Percentiles rank a stretch among this genome's conserved stretches.
phyloP scores from a whole-genome alignment of 495 filamentous ascomycete species.

The Penicillium ucsense region DNA sequence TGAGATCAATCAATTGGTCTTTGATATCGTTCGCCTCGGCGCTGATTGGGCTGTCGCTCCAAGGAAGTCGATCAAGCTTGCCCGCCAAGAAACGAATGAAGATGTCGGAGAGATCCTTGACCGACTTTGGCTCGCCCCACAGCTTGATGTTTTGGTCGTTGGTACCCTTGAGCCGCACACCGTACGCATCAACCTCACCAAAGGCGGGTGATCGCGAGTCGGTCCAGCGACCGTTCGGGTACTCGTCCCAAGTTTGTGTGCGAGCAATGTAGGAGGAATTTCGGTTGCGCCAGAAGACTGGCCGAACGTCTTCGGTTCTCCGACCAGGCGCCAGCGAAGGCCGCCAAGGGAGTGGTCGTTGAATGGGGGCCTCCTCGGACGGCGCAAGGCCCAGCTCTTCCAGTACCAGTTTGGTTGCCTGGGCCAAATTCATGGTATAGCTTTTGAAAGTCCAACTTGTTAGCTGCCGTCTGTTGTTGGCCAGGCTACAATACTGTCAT shows the following conservation, averaged over 20 bases:
- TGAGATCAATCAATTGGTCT: constrained; percentile 66
- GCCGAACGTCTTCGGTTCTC: constrained; percentile 88
- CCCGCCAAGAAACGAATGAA: constrained; percentile 78
- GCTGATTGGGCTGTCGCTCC: constrained; percentile 85
- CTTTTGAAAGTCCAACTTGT: constrained; percentile 17
- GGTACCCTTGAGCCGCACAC: constrained; percentile 88
- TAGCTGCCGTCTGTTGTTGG: background rate
- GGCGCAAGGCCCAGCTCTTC: constrained; percentile 79
- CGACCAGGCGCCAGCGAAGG: constrained; percentile 84
- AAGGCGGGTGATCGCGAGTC: constrained; percentile 96
- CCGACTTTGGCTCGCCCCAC: constrained; percentile 77
- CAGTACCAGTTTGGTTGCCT: constrained; percentile 86
- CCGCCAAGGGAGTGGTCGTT: constrained; percentile 87
- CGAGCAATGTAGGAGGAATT: constrained; percentile 91
- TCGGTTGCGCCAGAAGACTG: constrained; percentile 98
- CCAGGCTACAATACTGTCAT: too few species aligned
- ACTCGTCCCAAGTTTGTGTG: constrained; percentile 98
- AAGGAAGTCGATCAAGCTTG: constrained; percentile 74
- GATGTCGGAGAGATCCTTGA: constrained; percentile 70
- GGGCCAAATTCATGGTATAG: constrained; percentile 98
- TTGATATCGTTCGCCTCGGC: constrained; percentile 71
- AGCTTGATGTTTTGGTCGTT: constrained; percentile 94
- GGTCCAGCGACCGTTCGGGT: constrained; percentile 98
- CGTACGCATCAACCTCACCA: constrained; percentile 92
- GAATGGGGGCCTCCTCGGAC: constrained; percentile 61